Conservation (phyloP, 257 asterid species). For the Salvia rosmarinus region DNA sequence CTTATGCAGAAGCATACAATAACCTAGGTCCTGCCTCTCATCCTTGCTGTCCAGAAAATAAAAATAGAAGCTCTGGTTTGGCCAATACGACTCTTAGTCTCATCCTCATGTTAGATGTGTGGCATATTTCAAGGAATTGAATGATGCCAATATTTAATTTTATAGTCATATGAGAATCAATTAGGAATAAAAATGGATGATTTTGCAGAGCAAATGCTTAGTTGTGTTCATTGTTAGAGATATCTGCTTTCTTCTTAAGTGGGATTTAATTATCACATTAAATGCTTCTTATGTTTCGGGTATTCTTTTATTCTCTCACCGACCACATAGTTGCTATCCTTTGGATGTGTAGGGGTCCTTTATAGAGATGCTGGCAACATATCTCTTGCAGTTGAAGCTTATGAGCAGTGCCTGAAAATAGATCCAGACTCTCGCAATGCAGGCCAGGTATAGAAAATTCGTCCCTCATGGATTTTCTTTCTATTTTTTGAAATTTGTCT, state of each 20-base stretch:
- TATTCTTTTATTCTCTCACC: conserved; percentile 3
- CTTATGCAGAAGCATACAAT: conserved; percentile 99
- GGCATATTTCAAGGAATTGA: conserved; percentile 10
- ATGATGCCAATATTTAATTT: background rate
- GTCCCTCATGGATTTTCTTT: conserved; percentile 3
- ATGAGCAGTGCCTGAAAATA: conserved; percentile 96
- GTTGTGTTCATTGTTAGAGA: conserved; percentile 1
- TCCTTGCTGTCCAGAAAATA: conserved; percentile 17
- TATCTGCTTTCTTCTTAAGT: conserved; percentile 3
- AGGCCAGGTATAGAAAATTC: conserved; percentile 72
- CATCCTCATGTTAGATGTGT: conserved; percentile 14
- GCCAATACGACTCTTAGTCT: background rate
- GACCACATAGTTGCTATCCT: conserved; percentile 6
- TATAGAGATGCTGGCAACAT: conserved; percentile 99
- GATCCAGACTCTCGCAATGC: conserved; percentile 99
- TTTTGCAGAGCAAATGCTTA: background rate
- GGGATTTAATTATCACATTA: conserved; percentile 17
- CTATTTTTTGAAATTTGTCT: conserved; percentile 21
- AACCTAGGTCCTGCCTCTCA: conserved; percentile 67
- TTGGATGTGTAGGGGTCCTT: conserved; percentile 77
- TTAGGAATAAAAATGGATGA: too few relatives aligned
- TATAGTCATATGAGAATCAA: conserved; percentile 21
- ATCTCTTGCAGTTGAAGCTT: conserved; percentile 96
- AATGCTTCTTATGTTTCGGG: conserved; percentile 9
- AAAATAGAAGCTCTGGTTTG: conserved; percentile 19